Percentiles rank a stretch among this genome's conserved stretches.
Evolutionary conservation across 345 rosid genomes (phyloP).

Genomic region (Ceriops tagal): DNA sequence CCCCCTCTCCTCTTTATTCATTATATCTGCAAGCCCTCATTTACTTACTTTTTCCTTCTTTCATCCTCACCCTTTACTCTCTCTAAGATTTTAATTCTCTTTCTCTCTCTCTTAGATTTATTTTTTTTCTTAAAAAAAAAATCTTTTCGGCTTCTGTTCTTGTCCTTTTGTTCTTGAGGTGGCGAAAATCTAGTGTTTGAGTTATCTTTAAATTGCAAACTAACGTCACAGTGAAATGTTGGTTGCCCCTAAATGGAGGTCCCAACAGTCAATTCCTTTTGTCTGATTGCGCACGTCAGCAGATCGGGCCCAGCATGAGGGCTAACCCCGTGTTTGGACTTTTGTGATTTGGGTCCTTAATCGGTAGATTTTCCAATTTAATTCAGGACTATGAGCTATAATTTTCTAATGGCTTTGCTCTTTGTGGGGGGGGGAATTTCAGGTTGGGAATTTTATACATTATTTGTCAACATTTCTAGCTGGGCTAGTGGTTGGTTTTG

Average conservation of each 20-base stretch:
- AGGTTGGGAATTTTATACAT: slow-evolving; percentile 75
- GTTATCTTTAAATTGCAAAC: slow-evolving; percentile 11
- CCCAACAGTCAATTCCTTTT: slow-evolving; percentile 25
- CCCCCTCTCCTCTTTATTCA: background rate
- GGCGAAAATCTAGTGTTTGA: slow-evolving; percentile 22
- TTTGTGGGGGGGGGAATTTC: slow-evolving; percentile 7
- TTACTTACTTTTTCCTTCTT: background rate
- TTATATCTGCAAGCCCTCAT: background rate
- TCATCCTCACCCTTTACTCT: background rate
- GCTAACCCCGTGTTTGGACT: slow-evolving; percentile 15
- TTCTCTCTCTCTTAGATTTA: background rate
- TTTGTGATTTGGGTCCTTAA: slow-evolving; percentile 22
- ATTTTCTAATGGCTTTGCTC: background rate
- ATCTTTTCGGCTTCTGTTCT: background rate
- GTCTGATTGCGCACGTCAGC: slow-evolving; percentile 45
- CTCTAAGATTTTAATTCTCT: background rate
- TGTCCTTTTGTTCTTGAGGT: slow-evolving; percentile 8
- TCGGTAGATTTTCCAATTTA: background rate
- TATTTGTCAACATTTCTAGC: slow-evolving; percentile 91
- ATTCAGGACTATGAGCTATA: too few relatives aligned
- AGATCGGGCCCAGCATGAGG: slow-evolving; percentile 29
- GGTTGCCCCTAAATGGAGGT: slow-evolving; percentile 34
- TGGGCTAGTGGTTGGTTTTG: slow-evolving; percentile 96
- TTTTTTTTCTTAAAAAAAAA: background rate
- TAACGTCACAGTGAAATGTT: slow-evolving; percentile 20